Evolutionary conservation across 139 green algal genomes (phyloP).

Genomic region (Protoeuglena noctilucae): DNA sequence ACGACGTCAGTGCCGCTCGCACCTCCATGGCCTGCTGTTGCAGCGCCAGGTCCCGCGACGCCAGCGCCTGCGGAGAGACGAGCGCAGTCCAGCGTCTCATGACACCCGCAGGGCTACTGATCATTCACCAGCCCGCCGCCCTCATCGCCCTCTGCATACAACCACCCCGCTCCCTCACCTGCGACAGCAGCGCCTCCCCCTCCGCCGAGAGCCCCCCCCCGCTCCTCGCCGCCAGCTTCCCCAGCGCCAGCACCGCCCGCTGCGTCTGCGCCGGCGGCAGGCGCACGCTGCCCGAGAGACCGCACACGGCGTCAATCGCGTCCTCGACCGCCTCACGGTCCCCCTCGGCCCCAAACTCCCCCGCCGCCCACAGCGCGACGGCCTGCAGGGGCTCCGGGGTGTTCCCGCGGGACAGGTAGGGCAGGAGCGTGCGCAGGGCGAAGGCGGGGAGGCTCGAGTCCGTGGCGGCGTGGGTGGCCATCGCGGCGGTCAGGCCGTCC

Average conservation of each 20-base stretch:
- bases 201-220: constrained; percentile 6
- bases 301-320: constrained; percentile 48
- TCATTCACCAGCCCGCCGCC: too few species aligned
- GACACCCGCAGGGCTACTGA: too few species aligned
- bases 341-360: too few species aligned
- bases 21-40: too few species aligned
- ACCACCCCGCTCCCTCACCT: constrained; percentile 23
- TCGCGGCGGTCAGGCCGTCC: too few species aligned
- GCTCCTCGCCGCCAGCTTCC: constrained; percentile 7
- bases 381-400: too few species aligned
- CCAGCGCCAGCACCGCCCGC: constrained; percentile 24
- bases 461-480: not conserved
- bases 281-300: constrained; percentile 33
- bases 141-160: too few species aligned
- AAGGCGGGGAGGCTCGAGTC: not conserved
- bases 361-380: too few species aligned
- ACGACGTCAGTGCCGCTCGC: too few species aligned
- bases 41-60: too few species aligned
- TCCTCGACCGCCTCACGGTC: constrained; percentile 67
- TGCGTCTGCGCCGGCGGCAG: constrained; percentile 18
- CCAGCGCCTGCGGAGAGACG: too few species aligned
- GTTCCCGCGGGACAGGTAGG: not conserved
- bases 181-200: constrained; percentile 8
- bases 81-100: too few species aligned
- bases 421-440: not conserved